These are phyloP conservation scores for Amylocarpus encephaloides DNA, from an alignment of 2,329 filamentous ascomycete genomes.

Conservation along the genomic window DNA sequence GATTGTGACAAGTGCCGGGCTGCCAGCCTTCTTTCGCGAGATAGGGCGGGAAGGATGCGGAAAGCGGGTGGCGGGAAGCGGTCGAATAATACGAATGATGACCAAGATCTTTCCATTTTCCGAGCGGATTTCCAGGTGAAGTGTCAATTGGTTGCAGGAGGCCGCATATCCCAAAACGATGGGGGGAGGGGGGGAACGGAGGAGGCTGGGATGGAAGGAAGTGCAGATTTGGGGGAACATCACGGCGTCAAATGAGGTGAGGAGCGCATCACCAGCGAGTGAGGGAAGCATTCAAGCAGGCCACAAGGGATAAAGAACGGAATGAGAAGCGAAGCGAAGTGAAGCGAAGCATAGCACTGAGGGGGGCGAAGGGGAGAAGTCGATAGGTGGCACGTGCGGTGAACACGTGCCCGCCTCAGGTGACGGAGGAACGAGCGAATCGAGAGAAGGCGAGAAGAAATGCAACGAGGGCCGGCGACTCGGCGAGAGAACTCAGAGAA, in stretches of 20 bases:
- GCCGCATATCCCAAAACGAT: constrained; percentile 3
- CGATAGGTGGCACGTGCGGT: no score
- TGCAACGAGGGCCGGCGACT: no score
- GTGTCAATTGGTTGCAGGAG: neutral
- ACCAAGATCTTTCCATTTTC: no score
- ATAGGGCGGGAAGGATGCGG: neutral
- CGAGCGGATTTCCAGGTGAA: neutral
- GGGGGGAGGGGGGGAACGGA: neutral
- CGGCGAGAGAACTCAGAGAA: neutral
- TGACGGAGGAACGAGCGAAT: no score
- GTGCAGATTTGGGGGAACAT: neutral
- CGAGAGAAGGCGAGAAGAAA: no score
- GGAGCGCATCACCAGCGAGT: no score
- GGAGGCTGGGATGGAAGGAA: neutral
- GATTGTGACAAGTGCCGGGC: no score
- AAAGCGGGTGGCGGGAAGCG: neutral
- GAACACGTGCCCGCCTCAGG: no score
- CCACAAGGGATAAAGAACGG: neutral
- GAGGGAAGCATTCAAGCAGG: neutral
- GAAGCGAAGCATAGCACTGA: no score
- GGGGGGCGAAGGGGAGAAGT: no score
- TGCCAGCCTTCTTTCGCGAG: neutral
- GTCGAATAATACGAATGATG: no score
- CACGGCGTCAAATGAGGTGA: no score
- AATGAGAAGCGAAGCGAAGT: neutral